These are phyloP conservation scores for Plasmopara muralis DNA, from an alignment of 352 stramenopile species.

Conservation along the genomic window DNA sequence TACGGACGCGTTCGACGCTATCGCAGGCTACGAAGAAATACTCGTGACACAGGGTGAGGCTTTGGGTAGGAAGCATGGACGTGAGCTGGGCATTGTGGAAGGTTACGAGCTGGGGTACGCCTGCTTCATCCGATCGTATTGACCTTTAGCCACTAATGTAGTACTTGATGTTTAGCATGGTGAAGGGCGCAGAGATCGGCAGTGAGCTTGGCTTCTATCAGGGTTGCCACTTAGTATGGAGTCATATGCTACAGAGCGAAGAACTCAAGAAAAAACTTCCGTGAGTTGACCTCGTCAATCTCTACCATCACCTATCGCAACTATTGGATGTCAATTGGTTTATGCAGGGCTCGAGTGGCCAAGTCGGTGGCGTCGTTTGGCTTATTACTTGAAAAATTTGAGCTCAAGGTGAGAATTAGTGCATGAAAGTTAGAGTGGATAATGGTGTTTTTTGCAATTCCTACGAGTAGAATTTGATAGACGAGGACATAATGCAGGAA, in stretches of 20 bases:
- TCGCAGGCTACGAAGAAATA: conserved; percentile 63
- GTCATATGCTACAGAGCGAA: conserved; percentile 42
- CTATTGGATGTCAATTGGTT: conserved; percentile 5
- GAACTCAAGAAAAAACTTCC: conserved; percentile 32
- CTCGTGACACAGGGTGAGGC: conserved; percentile 62
- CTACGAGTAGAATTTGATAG: conserved; percentile 54
- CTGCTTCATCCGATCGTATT: conserved; percentile 2
- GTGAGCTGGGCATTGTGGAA: conserved; percentile 62
- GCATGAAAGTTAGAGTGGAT: neutral
- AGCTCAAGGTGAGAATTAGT: conserved; percentile 49
- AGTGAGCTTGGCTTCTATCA: conserved; percentile 81
- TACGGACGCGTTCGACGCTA: conserved; percentile 64
- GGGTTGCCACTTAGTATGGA: conserved; percentile 68
- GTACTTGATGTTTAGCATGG: conserved; percentile 28
- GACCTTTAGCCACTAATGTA: neutral
- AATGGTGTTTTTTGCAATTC: conserved; percentile 1
- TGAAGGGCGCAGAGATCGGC: conserved; percentile 77
- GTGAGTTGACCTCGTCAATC: conserved; percentile 18
- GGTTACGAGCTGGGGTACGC: conserved; percentile 64
- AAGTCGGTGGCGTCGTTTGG: conserved; percentile 63
- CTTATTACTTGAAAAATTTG: conserved; percentile 39
- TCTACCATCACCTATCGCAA: neutral
- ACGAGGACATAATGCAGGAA: conserved; percentile 68
- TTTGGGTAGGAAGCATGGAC: conserved; percentile 45
- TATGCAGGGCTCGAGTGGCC: conserved; percentile 34